A percentile compares a stretch with the other conserved stretches of the same genome.
Conservation (phyloP, 225 moss, liverwort and hornwort species). For the Straminergon stramineum region DNA sequence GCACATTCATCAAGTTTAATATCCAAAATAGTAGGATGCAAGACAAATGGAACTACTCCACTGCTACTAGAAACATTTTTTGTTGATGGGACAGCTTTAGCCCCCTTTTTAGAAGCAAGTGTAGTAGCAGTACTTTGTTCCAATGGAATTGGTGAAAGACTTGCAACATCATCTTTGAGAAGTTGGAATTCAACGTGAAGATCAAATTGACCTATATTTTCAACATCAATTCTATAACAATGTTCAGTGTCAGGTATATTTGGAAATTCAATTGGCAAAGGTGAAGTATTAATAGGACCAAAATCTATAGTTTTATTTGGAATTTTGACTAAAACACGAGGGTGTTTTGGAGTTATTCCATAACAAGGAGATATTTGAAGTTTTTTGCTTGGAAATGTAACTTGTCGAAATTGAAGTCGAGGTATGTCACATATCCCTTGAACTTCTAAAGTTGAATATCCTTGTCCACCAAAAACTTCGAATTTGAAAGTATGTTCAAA, state of each 20-base stretch:
- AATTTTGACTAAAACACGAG: slow-evolving; percentile 35
- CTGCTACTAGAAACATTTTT: background rate
- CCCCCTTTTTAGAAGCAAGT: background rate
- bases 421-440: slow-evolving; percentile 71
- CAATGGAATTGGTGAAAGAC: background rate
- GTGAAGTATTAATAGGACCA: slow-evolving; percentile 55
- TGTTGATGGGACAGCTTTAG: background rate
- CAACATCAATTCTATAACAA: slow-evolving; percentile 54
- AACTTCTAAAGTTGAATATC: slow-evolving; percentile 29
- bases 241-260: slow-evolving; percentile 52
- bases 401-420: slow-evolving; percentile 44
- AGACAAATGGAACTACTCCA: slow-evolving; percentile 17
- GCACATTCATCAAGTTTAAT: slow-evolving; percentile 42
- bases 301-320: slow-evolving; percentile 50
- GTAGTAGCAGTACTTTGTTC: background rate
- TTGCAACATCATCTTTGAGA: slow-evolving; percentile 1
- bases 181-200: slow-evolving; percentile 70
- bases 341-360: slow-evolving; percentile 37
- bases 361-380: slow-evolving; percentile 28
- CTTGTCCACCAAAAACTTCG: slow-evolving; percentile 65
- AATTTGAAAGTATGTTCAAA: slow-evolving; percentile 68
- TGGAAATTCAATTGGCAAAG: slow-evolving; percentile 44
- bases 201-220: slow-evolving; percentile 74
- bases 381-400: slow-evolving; percentile 51
- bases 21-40: slow-evolving; percentile 44